These are phyloP conservation scores for Trichoderma sp. DNA, from an alignment of 2,329 filamentous ascomycete species.

Conservation along the genomic window DNA sequence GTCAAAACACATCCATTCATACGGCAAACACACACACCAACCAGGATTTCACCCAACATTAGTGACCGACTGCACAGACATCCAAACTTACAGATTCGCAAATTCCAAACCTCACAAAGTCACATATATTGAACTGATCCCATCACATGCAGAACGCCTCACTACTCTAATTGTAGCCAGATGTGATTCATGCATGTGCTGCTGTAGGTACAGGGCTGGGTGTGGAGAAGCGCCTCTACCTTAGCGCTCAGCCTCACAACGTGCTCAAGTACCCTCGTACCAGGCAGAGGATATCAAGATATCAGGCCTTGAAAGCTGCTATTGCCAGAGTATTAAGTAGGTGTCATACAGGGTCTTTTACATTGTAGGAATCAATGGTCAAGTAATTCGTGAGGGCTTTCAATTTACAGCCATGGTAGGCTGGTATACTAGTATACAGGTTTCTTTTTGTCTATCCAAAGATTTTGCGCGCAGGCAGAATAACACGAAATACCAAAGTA, in stretches of 20 bases:
- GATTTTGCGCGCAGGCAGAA: background rate
- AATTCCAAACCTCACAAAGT: no score
- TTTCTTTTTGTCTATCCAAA: slow-evolving; percentile 19
- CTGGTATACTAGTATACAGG: slow-evolving; percentile 13
- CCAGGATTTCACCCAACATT: no score
- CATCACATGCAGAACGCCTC: no score
- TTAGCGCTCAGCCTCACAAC: background rate
- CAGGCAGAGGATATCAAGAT: no score
- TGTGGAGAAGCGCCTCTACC: background rate
- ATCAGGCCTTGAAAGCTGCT: background rate
- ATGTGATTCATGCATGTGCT: no score
- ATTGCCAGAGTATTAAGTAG: background rate
- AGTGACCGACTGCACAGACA: no score
- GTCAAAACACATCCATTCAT: no score
- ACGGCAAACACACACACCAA: no score
- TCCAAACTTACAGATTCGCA: no score
- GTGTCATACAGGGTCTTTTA: no score
- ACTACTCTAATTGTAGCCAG: no score
- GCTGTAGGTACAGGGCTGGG: background rate
- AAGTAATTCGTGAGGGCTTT: background rate
- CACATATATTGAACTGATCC: no score
- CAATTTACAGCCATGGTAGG: slow-evolving; percentile 10
- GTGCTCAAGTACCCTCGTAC: background rate
- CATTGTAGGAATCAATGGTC: background rate
- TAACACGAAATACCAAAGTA: background rate